Percentiles rank a stretch among this genome's conserved stretches.
phyloP scores from a whole-genome alignment of 2,329 filamentous ascomycete species.

The Aspergillus aculeatus region DNA sequence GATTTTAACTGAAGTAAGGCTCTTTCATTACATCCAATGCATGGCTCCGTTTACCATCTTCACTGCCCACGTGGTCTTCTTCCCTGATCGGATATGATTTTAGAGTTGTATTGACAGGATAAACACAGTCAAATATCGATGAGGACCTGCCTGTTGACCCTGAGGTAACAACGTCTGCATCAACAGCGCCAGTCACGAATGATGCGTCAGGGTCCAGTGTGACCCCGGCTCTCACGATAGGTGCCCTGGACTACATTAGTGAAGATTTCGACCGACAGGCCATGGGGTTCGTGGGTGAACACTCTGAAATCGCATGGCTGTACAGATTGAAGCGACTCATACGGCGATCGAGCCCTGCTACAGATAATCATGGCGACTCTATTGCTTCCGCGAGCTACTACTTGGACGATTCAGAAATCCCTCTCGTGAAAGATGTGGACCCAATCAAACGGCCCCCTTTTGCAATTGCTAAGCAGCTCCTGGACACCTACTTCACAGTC shows the following conservation, averaged over 20 bases:
- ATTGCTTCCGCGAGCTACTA: slow-evolving; percentile 40
- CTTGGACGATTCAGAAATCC: slow-evolving; percentile 40
- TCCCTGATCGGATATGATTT: background rate
- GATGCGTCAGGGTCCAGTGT: slow-evolving; percentile 13
- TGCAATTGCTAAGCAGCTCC: slow-evolving; percentile 39
- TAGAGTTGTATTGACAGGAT: slow-evolving; percentile 5
- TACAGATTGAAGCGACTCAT: slow-evolving; percentile 41
- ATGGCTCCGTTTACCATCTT: background rate
- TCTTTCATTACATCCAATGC: slow-evolving; percentile 1
- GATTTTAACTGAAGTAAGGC: slow-evolving; percentile 35
- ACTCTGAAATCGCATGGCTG: slow-evolving; percentile 47
- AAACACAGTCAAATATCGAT: slow-evolving; percentile 14
- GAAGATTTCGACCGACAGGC: slow-evolving; percentile 45
- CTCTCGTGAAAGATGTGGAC: slow-evolving; percentile 36
- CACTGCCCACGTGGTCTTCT: background rate
- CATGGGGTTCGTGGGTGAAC: slow-evolving; percentile 46
- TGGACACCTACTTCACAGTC: slow-evolving; percentile 40
- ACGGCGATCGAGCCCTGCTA: slow-evolving; percentile 25
- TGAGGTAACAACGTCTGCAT: slow-evolving; percentile 13
- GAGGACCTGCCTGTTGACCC: slow-evolving; percentile 11
- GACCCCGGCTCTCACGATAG: slow-evolving; percentile 30
- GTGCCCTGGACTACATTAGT: slow-evolving; percentile 40
- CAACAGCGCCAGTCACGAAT: slow-evolving; percentile 12
- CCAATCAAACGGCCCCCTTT: slow-evolving; percentile 36
- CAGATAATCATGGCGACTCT: slow-evolving; percentile 24